phyloP scores from a whole-genome alignment of 306 rosid species.

The Urtica urens region DNA sequence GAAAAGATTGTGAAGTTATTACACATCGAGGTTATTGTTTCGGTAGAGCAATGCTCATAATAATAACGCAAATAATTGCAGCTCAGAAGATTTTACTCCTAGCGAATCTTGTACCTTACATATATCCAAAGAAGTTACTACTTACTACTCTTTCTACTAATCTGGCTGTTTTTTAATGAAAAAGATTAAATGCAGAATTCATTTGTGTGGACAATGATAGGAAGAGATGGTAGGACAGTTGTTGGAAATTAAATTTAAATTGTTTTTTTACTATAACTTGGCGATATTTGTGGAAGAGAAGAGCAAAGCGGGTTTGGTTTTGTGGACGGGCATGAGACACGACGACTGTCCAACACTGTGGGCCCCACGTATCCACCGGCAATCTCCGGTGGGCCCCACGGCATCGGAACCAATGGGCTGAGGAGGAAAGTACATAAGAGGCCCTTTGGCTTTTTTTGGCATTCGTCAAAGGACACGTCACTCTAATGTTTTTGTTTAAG shows the following conservation, averaged over 20 bases:
- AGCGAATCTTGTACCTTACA: too few species aligned
- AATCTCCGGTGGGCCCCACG: slow-evolving; percentile 5
- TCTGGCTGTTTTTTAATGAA: too few species aligned
- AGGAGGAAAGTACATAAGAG: slow-evolving; percentile 1
- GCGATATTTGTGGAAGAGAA: neutral
- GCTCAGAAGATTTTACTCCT: too few species aligned
- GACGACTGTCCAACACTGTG: neutral
- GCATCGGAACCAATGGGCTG: neutral
- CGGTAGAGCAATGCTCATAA: too few species aligned
- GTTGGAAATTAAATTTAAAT: slow-evolving; percentile 1
- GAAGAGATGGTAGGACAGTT: neutral
- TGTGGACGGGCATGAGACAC: neutral
- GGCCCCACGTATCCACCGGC: slow-evolving; percentile 8
- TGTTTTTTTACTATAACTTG: neutral
- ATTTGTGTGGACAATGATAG: neutral
- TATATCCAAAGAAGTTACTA: too few species aligned
- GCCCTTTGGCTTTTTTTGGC: neutral
- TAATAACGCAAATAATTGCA: too few species aligned
- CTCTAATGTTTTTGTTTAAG: slow-evolving; percentile 14
- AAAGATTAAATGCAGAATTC: neutral
- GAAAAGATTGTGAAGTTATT: too few species aligned
- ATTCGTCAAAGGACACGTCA: slow-evolving; percentile 4
- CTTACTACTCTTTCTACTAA: too few species aligned
- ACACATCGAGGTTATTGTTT: too few species aligned
- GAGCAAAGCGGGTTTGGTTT: neutral